Conservation (phyloP, 345 rosid genomes). For the Physaria fendleri region DNA sequence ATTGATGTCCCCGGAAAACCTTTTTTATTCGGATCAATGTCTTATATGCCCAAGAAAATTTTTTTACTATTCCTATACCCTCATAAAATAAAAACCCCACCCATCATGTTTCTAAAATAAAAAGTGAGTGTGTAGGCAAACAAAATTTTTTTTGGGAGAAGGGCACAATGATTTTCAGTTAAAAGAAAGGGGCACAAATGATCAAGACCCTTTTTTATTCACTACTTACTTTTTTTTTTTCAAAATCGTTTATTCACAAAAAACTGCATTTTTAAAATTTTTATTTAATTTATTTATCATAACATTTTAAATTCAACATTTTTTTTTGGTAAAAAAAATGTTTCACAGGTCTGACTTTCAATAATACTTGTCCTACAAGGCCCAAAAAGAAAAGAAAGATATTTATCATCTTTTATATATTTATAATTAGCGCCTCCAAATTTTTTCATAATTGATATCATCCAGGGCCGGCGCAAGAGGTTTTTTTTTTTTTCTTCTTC, state of each 20-base stretch:
- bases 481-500: neutral
- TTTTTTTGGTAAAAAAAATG: neutral
- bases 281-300: too few species aligned
- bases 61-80: too few species aligned
- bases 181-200: too few species aligned
- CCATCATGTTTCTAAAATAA: too few species aligned
- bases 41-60: too few species aligned
- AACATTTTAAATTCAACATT: neutral
- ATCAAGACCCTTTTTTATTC: neutral
- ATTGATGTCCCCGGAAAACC: too few species aligned
- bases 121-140: too few species aligned
- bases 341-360: neutral
- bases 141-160: too few species aligned
- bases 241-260: neutral
- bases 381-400: neutral
- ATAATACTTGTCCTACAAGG: slow-evolving; percentile 9
- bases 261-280: too few species aligned
- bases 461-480: slow-evolving; percentile 19
- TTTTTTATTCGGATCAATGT: too few species aligned
- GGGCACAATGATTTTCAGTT: too few species aligned
- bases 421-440: slow-evolving; percentile 15
- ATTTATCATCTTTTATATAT: neutral
- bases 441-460: neutral
- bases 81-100: too few species aligned
- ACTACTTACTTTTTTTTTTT: neutral